Percentiles rank a stretch among this genome's conserved stretches.
Evolutionary conservation across 2,329 filamentous ascomycete species (phyloP).

Genomic region (Pestalotiopsis sp.): DNA sequence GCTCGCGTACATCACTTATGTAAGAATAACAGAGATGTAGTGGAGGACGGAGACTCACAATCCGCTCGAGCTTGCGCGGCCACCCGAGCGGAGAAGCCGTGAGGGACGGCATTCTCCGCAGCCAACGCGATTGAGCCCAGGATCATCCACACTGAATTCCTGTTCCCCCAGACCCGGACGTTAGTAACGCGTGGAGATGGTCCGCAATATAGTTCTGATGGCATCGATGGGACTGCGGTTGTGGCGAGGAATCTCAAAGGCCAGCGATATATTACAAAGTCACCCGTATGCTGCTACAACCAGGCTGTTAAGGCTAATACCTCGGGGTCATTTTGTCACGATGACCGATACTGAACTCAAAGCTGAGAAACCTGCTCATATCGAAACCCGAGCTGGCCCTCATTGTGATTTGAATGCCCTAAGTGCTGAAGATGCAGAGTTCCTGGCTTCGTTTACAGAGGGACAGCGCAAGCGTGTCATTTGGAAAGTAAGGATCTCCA

Average conservation of each 20-base stretch:
- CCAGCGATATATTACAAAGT: too few species aligned
- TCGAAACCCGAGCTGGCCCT: neutral
- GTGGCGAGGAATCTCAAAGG: neutral
- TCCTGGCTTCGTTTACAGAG: neutral
- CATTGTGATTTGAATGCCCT: neutral
- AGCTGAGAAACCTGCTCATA: neutral
- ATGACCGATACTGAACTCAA: neutral
- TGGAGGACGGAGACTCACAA: neutral
- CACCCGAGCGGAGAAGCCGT: neutral
- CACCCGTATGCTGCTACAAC: too few species aligned
- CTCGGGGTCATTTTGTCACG: neutral
- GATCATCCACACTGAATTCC: neutral
- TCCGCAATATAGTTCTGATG: neutral
- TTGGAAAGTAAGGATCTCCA: neutral
- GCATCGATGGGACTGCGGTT: neutral
- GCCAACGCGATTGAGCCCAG: neutral
- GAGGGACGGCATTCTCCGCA: neutral
- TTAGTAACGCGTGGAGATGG: neutral
- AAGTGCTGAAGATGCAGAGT: conserved; percentile 1
- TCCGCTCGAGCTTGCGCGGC: neutral
- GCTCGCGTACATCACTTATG: neutral
- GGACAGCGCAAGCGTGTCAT: neutral
- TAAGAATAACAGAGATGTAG: neutral
- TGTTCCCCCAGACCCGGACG: neutral
- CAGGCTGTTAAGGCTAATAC: neutral